Base-by-base conservation (phyloP, 1,284 basidiomycete species). In the Irpex rosettiformis region DNA sequence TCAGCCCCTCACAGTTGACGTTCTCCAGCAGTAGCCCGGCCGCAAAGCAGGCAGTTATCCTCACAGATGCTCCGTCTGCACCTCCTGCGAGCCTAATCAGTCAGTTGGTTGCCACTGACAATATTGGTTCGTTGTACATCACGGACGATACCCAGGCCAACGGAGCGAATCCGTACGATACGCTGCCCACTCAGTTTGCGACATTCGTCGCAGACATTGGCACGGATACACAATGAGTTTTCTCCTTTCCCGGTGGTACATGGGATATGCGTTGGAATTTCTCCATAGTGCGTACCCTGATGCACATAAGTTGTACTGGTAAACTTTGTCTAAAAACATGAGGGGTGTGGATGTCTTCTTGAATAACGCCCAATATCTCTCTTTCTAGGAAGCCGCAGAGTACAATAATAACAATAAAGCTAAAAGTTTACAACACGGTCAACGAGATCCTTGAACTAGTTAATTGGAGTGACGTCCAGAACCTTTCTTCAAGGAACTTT, bases 71-170 rank as follows among this genome's bases (percentile, higher is more conserved):
- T 7, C 66, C 65, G 3, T 60, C 66, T 1, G 61, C 74, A 24
- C 71, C 75, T 4, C 73, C 72, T 27, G 67, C 70, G 10, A 70
- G 69, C 56, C 73, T 77, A 3, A 71, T 75, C 49, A 70, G 56
- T 66, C 66, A 73, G 47, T 71, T 69, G 25, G 58, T 67, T 18
- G 72, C 53, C 18, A 66, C 65, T 0, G 73, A 73, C 52, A 71
- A 71, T 1, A 70, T 65, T 54, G 75, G 73, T 66, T 76, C 76
- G 7, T 65, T 75, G 11, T 70, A 66, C 68, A 74, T 78, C n/a
- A 78, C 75, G 5, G 70, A 69, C n/a, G 70, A 67, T 55, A 58
- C 54, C 2, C 61, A 67, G 37, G 64, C 62, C 10, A 63, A 61
- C 43, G 57, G 54, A 16, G 60, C 40, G 5, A 65, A 68, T 47